Conservation (phyloP, 371 early-diverging fungal species). For the Apophysomyces trapeziformis region DNA sequence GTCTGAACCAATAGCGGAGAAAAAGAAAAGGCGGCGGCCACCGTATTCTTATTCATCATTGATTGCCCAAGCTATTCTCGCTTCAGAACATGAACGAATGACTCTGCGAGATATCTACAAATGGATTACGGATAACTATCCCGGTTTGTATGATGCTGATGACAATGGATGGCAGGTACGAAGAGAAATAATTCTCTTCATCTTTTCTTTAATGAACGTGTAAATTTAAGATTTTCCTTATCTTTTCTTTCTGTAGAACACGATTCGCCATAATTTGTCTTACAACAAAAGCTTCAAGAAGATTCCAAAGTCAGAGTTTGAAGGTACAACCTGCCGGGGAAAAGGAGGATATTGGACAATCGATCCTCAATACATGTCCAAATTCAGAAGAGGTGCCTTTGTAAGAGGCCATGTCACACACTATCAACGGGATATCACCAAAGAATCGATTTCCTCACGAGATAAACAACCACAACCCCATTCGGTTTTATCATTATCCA, state of each 20-base stretch:
- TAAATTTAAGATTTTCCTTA: not conserved
- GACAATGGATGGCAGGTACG: conserved; percentile 57
- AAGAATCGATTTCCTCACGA: not conserved
- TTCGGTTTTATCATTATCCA: conserved; percentile 1
- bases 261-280: conserved; percentile 82
- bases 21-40: conserved; percentile 49
- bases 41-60: conserved; percentile 66
- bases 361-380: conserved; percentile 37
- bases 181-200: too few species aligned
- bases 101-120: conserved; percentile 66
- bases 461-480: not conserved
- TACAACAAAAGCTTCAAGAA: conserved; percentile 77
- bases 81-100: conserved; percentile 44
- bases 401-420: conserved; percentile 30
- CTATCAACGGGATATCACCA: not conserved
- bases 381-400: conserved; percentile 41
- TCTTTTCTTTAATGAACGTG: not conserved
- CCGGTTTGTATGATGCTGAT: conserved; percentile 54
- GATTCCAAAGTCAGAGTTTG: conserved; percentile 60
- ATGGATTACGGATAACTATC: conserved; percentile 59
- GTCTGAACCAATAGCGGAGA: not conserved
- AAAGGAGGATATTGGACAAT: conserved; percentile 68
- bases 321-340: conserved; percentile 51
- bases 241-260: conserved; percentile 55
- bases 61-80: conserved; percentile 62